Evolutionary conservation across 371 early-diverging fungal species (phyloP).

Genomic region (Saksenaea oblongispora): DNA sequence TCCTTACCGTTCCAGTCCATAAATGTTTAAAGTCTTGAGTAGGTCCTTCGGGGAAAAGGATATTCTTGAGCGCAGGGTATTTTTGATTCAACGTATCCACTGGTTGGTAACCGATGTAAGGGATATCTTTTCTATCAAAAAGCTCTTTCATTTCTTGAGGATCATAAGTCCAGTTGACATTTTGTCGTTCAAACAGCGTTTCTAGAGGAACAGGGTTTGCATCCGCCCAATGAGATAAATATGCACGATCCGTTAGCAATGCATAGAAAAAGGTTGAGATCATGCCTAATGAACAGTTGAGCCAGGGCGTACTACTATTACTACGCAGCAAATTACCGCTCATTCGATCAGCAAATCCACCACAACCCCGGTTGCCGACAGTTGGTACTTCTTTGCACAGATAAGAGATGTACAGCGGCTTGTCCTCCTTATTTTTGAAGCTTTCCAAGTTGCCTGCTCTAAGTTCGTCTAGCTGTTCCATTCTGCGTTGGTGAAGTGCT

Average conservation of each 20-base stretch:
- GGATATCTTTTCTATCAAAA: slow-evolving; percentile 15
- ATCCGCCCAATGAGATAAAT: slow-evolving; percentile 35
- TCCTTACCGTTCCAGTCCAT: slow-evolving; percentile 33
- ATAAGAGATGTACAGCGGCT: slow-evolving; percentile 26
- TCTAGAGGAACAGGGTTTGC: slow-evolving; percentile 38
- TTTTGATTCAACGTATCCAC: slow-evolving; percentile 35
- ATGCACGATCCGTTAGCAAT: slow-evolving; percentile 32
- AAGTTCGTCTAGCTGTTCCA: slow-evolving; percentile 22
- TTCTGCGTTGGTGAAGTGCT: slow-evolving; percentile 22
- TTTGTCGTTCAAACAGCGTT: slow-evolving; percentile 31
- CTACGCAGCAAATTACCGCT: no score
- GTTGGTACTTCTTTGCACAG: slow-evolving; percentile 20
- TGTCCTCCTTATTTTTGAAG: slow-evolving; percentile 11
- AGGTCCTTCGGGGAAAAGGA: slow-evolving; percentile 33
- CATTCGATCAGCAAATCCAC: slow-evolving; percentile 42
- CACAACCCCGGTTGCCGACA: slow-evolving; percentile 27
- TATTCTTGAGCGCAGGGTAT: slow-evolving; percentile 17
- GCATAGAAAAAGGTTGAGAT: slow-evolving; percentile 43
- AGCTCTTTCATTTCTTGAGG: slow-evolving; percentile 15
- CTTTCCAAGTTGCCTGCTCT: slow-evolving; percentile 17
- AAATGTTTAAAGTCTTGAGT: slow-evolving; percentile 27
- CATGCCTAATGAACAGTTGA: slow-evolving; percentile 26
- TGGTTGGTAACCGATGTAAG: slow-evolving; percentile 15
- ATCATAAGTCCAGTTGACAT: slow-evolving; percentile 35
- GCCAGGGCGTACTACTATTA: no score